These are phyloP conservation scores for Theileria parva DNA, from an alignment of 169 alveolate genomes.

Conservation along the genomic window DNA sequence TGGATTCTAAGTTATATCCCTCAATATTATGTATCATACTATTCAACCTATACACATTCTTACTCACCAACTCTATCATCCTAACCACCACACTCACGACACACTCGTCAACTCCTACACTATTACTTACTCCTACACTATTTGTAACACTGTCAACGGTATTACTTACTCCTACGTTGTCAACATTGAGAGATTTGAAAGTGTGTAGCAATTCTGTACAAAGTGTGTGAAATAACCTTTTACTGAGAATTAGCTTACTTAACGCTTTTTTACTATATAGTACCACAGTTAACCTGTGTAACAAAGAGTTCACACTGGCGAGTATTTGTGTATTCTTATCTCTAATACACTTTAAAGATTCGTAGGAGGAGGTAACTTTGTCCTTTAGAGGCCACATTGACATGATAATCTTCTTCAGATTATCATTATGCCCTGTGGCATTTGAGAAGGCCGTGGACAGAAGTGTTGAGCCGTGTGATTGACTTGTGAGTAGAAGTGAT, in stretches of 20 bases:
- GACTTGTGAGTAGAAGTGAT: slow-evolving; percentile 51
- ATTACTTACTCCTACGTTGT: background rate
- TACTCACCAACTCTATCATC: background rate
- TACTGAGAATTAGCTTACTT: slow-evolving; percentile 27
- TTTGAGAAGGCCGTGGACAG: slow-evolving; percentile 35
- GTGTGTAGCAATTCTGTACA: slow-evolving; percentile 43
- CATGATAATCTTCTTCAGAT: slow-evolving; percentile 43
- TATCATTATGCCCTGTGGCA: slow-evolving; percentile 50
- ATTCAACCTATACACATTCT: slow-evolving; percentile 12
- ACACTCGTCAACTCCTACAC: no score
- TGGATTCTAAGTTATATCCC: slow-evolving; percentile 3
- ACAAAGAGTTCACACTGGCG: slow-evolving; percentile 1
- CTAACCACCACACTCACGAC: no score
- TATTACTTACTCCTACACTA: no score
- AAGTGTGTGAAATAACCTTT: slow-evolving; percentile 24
- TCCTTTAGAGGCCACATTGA: slow-evolving; percentile 51
- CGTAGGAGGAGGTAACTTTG: slow-evolving; percentile 27
- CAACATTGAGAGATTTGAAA: background rate
- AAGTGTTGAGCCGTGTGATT: slow-evolving; percentile 56
- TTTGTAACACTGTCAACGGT: background rate
- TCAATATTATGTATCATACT: background rate
- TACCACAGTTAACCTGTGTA: slow-evolving; percentile 30
- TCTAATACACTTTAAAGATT: slow-evolving; percentile 11
- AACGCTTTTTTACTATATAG: slow-evolving; percentile 48
- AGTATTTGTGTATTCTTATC: background rate